Percentiles rank a stretch among this genome's conserved stretches.
Evolutionary conservation across 1,284 basidiomycete species (phyloP).

Genomic region (Cryptococcus sp.): DNA sequence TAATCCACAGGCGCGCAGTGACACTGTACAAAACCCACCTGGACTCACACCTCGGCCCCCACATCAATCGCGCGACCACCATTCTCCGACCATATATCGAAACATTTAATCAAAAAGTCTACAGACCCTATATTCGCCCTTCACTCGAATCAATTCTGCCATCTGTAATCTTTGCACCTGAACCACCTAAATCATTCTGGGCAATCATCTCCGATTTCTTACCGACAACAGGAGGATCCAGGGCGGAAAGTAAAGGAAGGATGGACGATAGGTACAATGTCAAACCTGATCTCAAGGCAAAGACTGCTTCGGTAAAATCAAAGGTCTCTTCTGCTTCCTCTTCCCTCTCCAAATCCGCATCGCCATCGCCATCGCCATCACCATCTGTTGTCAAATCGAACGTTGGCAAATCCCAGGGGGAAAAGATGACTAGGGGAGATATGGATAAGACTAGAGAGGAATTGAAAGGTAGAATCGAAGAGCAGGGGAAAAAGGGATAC

Average conservation of each 20-base stretch:
- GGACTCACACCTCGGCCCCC: slow-evolving; percentile 24
- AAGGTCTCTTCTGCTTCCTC: background rate
- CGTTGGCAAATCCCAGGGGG: slow-evolving; percentile 2
- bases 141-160: slow-evolving; percentile 26
- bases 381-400: background rate
- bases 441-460: slow-evolving; percentile 15
- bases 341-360: background rate
- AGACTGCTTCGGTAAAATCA: slow-evolving; percentile 3
- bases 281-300: background rate
- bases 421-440: slow-evolving; percentile 14
- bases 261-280: slow-evolving; percentile 18
- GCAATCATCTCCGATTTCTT: slow-evolving; percentile 35
- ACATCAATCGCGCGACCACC: slow-evolving; percentile 13
- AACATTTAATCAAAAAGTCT: slow-evolving; percentile 15
- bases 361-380: background rate
- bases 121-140: slow-evolving; percentile 23
- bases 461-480: slow-evolving; percentile 27
- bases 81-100: slow-evolving; percentile 16
- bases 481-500: slow-evolving; percentile 27
- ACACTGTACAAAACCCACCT: slow-evolving; percentile 18
- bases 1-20: slow-evolving; percentile 10
- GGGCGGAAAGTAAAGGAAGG: slow-evolving; percentile 17
- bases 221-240: slow-evolving; percentile 13
- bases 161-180: slow-evolving; percentile 10
- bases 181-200: slow-evolving; percentile 33